Conservation (phyloP, 176 grass and related monocot species). For the Secale cereale region DNA sequence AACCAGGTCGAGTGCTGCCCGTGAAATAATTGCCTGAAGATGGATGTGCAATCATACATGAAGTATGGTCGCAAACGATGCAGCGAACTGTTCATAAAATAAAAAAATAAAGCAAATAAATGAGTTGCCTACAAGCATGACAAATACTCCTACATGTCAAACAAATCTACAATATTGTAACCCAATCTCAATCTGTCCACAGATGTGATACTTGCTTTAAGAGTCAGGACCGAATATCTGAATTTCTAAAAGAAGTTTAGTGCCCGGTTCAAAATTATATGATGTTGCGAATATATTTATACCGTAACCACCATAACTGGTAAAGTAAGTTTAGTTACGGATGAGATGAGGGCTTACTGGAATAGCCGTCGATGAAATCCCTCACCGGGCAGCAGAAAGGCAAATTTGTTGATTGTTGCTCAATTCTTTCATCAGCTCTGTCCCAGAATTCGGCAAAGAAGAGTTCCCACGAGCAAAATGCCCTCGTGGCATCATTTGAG, state of each 20-base stretch:
- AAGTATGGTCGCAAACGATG: neutral
- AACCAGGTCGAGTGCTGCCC: neutral
- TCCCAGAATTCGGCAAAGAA: neutral
- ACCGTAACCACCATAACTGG: too few relatives aligned
- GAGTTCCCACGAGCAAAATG: neutral
- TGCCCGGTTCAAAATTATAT: neutral
- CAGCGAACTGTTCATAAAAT: neutral
- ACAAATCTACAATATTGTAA: too few relatives aligned
- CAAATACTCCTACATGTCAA: too few relatives aligned
- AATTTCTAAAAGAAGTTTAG: neutral
- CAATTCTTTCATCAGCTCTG: neutral
- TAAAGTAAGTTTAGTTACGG: too few relatives aligned
- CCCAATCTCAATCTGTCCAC: too few relatives aligned
- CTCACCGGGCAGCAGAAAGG: neutral
- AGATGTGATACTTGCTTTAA: too few relatives aligned
- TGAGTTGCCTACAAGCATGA: too few relatives aligned
- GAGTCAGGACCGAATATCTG: neutral
- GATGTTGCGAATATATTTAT: too few relatives aligned
- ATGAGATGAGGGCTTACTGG: neutral
- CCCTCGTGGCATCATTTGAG: neutral
- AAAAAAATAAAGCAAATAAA: too few relatives aligned
- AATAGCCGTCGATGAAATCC: neutral
- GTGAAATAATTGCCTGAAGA: neutral
- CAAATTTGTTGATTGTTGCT: neutral
- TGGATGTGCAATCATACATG: neutral